Percentiles rank a stretch among this genome's conserved stretches.
These are phyloP conservation scores for Pyronema omphalodes DNA, from an alignment of 495 filamentous ascomycete species.

Conservation along the genomic window DNA sequence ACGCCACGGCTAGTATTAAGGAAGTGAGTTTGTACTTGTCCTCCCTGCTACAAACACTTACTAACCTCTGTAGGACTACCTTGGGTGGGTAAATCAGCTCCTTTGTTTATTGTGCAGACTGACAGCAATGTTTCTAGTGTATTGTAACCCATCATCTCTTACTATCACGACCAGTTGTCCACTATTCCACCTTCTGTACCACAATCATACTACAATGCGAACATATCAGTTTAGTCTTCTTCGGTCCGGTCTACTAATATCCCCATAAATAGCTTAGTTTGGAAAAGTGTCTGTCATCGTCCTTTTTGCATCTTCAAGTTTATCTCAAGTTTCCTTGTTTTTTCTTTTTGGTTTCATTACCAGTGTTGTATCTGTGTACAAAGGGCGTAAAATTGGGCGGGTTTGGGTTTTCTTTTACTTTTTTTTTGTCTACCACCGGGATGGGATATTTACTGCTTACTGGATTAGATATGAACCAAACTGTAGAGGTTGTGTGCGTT, in stretches of 20 bases:
- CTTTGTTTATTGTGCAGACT: neutral
- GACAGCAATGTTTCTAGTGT: neutral
- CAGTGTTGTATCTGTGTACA: neutral
- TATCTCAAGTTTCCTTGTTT: neutral
- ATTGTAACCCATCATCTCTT: neutral
- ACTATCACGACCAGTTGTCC: neutral
- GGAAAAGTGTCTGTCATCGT: neutral
- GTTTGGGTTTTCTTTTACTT: neutral
- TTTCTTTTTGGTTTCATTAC: neutral
- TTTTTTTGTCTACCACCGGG: neutral
- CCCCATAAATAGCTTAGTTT: neutral
- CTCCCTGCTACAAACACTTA: neutral
- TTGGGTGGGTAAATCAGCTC: conserved; percentile 12
- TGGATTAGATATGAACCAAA: too few relatives aligned
- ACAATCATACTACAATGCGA: neutral
- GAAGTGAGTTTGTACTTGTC: conserved; percentile 33
- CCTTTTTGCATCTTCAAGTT: neutral
- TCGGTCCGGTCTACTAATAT: neutral
- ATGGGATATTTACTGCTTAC: too few relatives aligned
- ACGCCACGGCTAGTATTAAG: conserved; percentile 92
- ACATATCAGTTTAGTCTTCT: neutral
- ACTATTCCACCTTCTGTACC: neutral
- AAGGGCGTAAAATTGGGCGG: neutral
- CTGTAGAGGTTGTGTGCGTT: too few relatives aligned
- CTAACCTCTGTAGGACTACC: conserved; percentile 20